These are phyloP conservation scores for Chrysanthemum makinoi DNA, from an alignment of 129 eudicot genomes.

Conservation along the genomic window DNA sequence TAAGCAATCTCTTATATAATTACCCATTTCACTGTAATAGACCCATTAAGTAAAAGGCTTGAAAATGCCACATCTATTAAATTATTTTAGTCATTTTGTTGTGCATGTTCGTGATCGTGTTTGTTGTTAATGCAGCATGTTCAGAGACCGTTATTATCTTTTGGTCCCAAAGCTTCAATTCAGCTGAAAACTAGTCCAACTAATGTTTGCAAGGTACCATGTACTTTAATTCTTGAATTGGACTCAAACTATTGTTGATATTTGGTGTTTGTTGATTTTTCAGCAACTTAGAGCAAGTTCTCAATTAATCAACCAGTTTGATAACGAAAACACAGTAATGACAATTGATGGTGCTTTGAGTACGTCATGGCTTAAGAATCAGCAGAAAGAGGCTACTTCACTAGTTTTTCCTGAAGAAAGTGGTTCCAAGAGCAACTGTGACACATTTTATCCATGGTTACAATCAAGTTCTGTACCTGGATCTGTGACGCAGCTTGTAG, in stretches of 20 bases:
- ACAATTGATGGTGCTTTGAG: conserved; percentile 74
- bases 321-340: conserved; percentile 58
- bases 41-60: neutral
- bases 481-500: conserved; percentile 74
- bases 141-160: conserved; percentile 84
- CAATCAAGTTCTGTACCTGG: conserved; percentile 86
- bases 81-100: neutral
- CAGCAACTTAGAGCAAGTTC: conserved; percentile 77
- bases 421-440: conserved; percentile 41
- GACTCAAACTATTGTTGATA: conserved; percentile 8
- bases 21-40: neutral
- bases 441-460: conserved; percentile 60
- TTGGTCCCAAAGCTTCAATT: conserved; percentile 93
- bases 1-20: neutral
- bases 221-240: conserved; percentile 5
- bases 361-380: conserved; percentile 78
- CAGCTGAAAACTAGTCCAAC: conserved; percentile 74
- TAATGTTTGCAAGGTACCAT: conserved; percentile 74
- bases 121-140: conserved; percentile 71
- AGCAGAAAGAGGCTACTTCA: conserved; percentile 57
- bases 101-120: conserved; percentile 10
- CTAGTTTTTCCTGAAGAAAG: conserved; percentile 53
- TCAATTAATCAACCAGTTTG: conserved; percentile 66
- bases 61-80: neutral
- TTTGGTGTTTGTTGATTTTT: conserved; percentile 14